Conservation (phyloP, 257 asterid species). For the Solanum ahanhuiri region DNA sequence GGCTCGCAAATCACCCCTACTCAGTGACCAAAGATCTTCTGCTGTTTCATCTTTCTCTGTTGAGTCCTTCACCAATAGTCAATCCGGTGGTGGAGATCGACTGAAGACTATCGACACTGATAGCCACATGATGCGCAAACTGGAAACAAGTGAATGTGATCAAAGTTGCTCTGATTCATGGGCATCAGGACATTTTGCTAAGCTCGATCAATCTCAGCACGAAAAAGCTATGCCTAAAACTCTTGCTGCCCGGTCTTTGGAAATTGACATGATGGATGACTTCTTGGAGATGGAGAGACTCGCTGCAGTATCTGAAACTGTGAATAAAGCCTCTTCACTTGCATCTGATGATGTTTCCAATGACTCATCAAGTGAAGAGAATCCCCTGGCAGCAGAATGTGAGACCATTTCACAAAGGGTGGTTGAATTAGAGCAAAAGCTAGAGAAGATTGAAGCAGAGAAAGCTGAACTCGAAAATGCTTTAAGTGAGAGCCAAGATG, state of each 20-base stretch:
- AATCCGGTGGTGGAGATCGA: conserved; percentile 26
- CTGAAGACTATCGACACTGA: conserved; percentile 17
- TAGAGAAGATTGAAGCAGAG: conserved; percentile 36
- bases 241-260: conserved; percentile 23
- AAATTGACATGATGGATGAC: conserved; percentile 79
- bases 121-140: conserved; percentile 9
- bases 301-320: conserved; percentile 46
- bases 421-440: conserved; percentile 44
- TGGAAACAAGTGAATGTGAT: conserved; percentile 22
- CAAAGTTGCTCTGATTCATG: conserved; percentile 32
- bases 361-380: conserved; percentile 25
- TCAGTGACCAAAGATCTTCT: conserved; percentile 20
- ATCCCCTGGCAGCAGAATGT: conserved; percentile 24
- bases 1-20: conserved; percentile 33
- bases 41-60: conserved; percentile 23
- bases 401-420: conserved; percentile 29
- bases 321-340: conserved; percentile 17
- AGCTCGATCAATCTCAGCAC: conserved; percentile 43
- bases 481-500: conserved; percentile 25
- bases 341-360: conserved; percentile 15
- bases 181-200: conserved; percentile 40
- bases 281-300: conserved; percentile 83
- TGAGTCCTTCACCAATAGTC: conserved; percentile 41
- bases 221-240: conserved; percentile 27
- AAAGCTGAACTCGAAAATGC: conserved; percentile 32